phyloP scores from a whole-genome alignment of 148 eudicot genomes.

The Silene latifolia region DNA sequence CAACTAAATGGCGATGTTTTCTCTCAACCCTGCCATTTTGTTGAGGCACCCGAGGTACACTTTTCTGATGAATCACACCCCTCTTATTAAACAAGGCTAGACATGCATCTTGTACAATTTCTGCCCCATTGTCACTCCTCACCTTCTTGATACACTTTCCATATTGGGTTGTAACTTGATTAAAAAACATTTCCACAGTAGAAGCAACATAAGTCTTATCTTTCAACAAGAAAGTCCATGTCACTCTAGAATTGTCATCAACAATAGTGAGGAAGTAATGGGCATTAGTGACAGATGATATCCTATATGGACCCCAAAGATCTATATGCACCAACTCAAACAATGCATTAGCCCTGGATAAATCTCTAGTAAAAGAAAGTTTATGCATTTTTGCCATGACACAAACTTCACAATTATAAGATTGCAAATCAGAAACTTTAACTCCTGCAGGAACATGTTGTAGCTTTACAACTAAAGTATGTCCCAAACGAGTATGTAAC shows the following conservation, averaged over 20 bases:
- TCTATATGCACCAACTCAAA: background rate
- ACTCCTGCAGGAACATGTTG: no score
- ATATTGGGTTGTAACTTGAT: background rate
- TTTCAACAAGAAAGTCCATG: background rate
- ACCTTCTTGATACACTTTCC: background rate
- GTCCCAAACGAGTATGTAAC: no score
- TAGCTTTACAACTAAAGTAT: no score
- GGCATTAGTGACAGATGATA: background rate
- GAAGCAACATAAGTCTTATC: background rate
- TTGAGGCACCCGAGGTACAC: background rate
- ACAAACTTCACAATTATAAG: no score
- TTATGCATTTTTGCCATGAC: no score
- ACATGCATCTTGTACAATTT: background rate
- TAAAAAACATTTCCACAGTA: background rate
- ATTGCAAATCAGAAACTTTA: no score
- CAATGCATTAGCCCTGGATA: no score
- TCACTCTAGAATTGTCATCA: background rate
- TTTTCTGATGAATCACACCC: background rate
- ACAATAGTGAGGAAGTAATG: constrained; percentile 4
- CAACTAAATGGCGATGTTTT: no score
- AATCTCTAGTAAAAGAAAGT: no score
- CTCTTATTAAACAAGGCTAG: background rate
- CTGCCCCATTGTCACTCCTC: constrained; percentile 1
- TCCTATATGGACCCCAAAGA: background rate
- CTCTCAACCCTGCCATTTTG: background rate